phyloP scores from a whole-genome alignment of 2,329 filamentous ascomycete species.

The Claviceps quebecensis region DNA sequence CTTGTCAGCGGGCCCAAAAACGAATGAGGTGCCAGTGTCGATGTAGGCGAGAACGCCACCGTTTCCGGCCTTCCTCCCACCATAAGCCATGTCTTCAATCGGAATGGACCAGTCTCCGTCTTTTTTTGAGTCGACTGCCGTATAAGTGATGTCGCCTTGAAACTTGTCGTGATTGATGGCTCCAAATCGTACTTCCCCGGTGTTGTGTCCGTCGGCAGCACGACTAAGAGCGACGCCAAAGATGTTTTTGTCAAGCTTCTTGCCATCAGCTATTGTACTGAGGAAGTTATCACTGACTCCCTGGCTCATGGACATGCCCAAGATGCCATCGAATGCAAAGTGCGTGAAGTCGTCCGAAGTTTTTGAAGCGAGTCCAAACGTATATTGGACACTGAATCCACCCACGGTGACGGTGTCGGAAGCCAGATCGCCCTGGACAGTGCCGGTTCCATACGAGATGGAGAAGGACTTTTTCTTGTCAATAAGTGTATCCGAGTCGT shows the following conservation, averaged over 20 bases:
- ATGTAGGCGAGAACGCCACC: slow-evolving; percentile 52
- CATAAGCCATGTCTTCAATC: slow-evolving; percentile 50
- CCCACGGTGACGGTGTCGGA: slow-evolving; percentile 55
- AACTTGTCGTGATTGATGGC: slow-evolving; percentile 52
- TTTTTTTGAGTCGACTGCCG: slow-evolving; percentile 30
- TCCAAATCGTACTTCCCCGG: slow-evolving; percentile 69
- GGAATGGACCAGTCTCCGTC: slow-evolving; percentile 59
- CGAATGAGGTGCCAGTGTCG: slow-evolving; percentile 72
- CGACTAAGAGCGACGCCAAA: slow-evolving; percentile 61
- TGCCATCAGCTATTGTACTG: slow-evolving; percentile 41
- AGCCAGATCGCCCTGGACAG: slow-evolving; percentile 51
- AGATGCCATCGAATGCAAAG: slow-evolving; percentile 79
- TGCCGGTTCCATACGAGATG: slow-evolving; percentile 65
- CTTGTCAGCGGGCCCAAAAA: slow-evolving; percentile 55
- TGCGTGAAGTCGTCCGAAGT: slow-evolving; percentile 61
- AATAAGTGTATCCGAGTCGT: slow-evolving; percentile 51
- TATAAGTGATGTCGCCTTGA: slow-evolving; percentile 55
- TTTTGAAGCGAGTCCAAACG: slow-evolving; percentile 58
- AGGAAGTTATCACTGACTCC: slow-evolving; percentile 53
- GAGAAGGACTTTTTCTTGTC: slow-evolving; percentile 40
- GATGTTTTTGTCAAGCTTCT: slow-evolving; percentile 46
- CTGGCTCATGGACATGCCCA: slow-evolving; percentile 57
- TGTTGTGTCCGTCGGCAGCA: slow-evolving; percentile 47
- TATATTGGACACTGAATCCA: slow-evolving; percentile 46
- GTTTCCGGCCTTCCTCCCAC: slow-evolving; percentile 43